Evolutionary conservation across 305 asterid genomes (phyloP).

Genomic region (Solanum aculeatissimum): DNA sequence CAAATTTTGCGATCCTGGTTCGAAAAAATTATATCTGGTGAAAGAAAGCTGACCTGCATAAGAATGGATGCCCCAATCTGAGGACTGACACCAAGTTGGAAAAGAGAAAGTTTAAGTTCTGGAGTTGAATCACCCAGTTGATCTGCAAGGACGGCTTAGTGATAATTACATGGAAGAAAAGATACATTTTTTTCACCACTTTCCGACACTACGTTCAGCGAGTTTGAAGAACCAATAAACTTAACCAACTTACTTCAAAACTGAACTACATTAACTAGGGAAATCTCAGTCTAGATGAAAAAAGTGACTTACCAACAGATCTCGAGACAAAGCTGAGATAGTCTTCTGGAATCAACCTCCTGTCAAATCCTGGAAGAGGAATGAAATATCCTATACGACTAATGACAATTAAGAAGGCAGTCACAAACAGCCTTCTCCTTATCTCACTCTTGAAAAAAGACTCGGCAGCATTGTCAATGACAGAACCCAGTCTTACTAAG

Average conservation of each 20-base stretch:
- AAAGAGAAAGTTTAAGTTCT: constrained; percentile 88
- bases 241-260: neutral
- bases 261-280: neutral
- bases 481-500: constrained; percentile 59
- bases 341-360: constrained; percentile 87
- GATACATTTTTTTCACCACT: neutral
- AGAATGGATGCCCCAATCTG: constrained; percentile 94
- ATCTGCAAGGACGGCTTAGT: constrained; percentile 35
- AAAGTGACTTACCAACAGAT: constrained; percentile 58
- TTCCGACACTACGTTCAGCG: neutral
- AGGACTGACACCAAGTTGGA: constrained; percentile 97
- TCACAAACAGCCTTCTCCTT: constrained; percentile 83
- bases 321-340: constrained; percentile 86
- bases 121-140: constrained; percentile 80
- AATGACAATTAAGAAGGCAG: constrained; percentile 57
- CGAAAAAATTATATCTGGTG: neutral
- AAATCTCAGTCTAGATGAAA: neutral
- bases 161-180: neutral
- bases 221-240: neutral
- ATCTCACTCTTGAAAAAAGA: constrained; percentile 98
- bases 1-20: neutral
- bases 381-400: constrained; percentile 93
- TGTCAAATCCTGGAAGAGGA: constrained; percentile 95
- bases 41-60: constrained; percentile 60
- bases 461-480: constrained; percentile 62